Evolutionary conservation across 257 asterid genomes (phyloP).

Genomic region (Plantago ovata): DNA sequence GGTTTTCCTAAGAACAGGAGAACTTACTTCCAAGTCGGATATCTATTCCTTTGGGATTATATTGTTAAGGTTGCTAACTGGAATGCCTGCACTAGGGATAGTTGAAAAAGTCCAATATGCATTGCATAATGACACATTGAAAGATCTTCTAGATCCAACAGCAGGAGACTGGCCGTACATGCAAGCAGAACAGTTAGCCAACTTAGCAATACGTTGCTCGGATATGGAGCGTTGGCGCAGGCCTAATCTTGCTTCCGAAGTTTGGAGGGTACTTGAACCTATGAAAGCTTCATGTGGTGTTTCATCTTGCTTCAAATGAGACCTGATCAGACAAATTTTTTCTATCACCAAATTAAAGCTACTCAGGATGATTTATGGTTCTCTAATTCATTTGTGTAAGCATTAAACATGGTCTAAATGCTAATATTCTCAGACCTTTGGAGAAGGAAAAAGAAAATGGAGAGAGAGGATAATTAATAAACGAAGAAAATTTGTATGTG

Average conservation of each 20-base stretch:
- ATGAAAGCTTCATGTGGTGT: constrained; percentile 71
- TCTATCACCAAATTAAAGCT: too few relatives aligned
- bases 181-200: constrained; percentile 86
- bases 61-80: constrained; percentile 70
- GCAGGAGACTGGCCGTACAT: constrained; percentile 98
- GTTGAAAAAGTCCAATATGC: constrained; percentile 60
- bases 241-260: constrained; percentile 76
- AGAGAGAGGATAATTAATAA: too few relatives aligned
- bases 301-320: too few relatives aligned
- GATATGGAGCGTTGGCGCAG: constrained; percentile 41
- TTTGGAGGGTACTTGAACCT: constrained; percentile 82
- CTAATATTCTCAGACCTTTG: too few relatives aligned
- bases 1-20: constrained; percentile 67
- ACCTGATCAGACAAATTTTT: too few relatives aligned
- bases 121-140: constrained; percentile 54
- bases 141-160: constrained; percentile 62
- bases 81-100: constrained; percentile 63
- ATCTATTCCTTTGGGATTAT: constrained; percentile 84
- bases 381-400: too few relatives aligned
- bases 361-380: too few relatives aligned
- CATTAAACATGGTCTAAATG: too few relatives aligned
- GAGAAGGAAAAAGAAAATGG: too few relatives aligned
- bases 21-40: constrained; percentile 75
- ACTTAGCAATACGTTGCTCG: constrained; percentile 65
- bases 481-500: too few relatives aligned